Base-by-base conservation (phyloP, 2,329 filamentous ascomycete genomes). In the Pyrenophora teres region DNA sequence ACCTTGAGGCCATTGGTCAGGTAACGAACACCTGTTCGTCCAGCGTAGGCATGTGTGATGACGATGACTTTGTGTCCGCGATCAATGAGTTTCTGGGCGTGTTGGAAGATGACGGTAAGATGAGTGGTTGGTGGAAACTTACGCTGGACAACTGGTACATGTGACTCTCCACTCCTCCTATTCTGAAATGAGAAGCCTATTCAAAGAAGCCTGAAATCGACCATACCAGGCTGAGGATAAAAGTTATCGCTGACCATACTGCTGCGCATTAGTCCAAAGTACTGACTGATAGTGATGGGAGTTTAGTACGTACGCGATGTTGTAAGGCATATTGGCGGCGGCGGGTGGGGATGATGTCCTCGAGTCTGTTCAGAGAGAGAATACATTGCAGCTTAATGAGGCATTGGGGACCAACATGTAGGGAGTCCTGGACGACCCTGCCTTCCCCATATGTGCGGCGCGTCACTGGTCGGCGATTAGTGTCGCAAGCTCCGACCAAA, bases 161-260 rank as follows among this genome's bases (percentile, higher is more conserved):
- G 77, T 99, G 94, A 75, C 91, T 96, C 78, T 99, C 94, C 60
- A 99, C 86, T 65, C 94, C 94, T 70, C 94, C 83, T 82, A 32
- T 3, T 33, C 10, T 19, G 40, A 37, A 18, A 63, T 67, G 44
- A 71, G 67, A 60, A 41, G 50, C n/a, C 10, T 45, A 33, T 39
- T 31, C 19, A 31, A 23, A 19, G 31, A n/a, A 36, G 47, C 35
- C 40, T 21, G 12, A 12, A 19, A 21, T 32, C 4, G 15, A 25
- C 40, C 74, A 46, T 71, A 81, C 80, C 92, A 45, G 94, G 93
- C 70, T 97, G 93, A 12, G 94, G 94, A 72, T 95, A 99, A 86
- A 99, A 99, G 83, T 96, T 97, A 81, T 99, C 94, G 83, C 93
- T 92, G 74, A 97, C 90, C 94, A 99, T 99, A 53, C 83, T 86